Conservation (phyloP, 1,284 basidiomycete species). For the Apiotrichum gamsii region DNA sequence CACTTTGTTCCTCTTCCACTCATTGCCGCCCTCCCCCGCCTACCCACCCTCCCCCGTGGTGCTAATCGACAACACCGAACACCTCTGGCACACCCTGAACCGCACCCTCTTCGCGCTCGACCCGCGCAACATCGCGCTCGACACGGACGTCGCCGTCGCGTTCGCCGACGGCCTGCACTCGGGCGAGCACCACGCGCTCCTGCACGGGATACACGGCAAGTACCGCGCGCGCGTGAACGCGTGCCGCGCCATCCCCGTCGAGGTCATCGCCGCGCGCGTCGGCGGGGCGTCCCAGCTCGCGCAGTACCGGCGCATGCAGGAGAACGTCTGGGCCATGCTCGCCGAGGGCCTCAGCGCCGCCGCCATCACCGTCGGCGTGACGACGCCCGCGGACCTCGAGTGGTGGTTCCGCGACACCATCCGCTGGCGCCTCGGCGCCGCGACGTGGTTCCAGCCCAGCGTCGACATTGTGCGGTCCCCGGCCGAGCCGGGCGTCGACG, state of each 20-base stretch:
- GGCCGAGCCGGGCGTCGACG: conserved; percentile 6
- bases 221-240: conserved; percentile 50
- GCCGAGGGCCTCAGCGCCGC: conserved; percentile 53
- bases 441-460: conserved; percentile 51
- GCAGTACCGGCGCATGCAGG: conserved; percentile 52
- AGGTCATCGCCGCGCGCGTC: conserved; percentile 51
- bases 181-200: conserved; percentile 50
- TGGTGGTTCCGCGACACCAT: conserved; percentile 58
- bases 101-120: conserved; percentile 42
- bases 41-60: conserved; percentile 46
- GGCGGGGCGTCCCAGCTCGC: conserved; percentile 44
- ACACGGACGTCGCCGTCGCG: conserved; percentile 51
- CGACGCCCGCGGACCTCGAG: conserved; percentile 53
- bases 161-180: conserved; percentile 54
- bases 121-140: conserved; percentile 51
- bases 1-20: conserved; percentile 54
- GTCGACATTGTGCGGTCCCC: conserved; percentile 47
- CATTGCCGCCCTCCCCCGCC: conserved; percentile 29
- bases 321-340: conserved; percentile 54
- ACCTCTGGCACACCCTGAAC: conserved; percentile 51
- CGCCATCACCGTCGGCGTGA: conserved; percentile 49
- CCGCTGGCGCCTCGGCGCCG: conserved; percentile 35
- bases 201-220: conserved; percentile 45
- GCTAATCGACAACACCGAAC: conserved; percentile 54
- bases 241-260: conserved; percentile 52